Conservation (phyloP, 192 early-diverging fungal genomes). For the Lobosporangium transversale region DNA sequence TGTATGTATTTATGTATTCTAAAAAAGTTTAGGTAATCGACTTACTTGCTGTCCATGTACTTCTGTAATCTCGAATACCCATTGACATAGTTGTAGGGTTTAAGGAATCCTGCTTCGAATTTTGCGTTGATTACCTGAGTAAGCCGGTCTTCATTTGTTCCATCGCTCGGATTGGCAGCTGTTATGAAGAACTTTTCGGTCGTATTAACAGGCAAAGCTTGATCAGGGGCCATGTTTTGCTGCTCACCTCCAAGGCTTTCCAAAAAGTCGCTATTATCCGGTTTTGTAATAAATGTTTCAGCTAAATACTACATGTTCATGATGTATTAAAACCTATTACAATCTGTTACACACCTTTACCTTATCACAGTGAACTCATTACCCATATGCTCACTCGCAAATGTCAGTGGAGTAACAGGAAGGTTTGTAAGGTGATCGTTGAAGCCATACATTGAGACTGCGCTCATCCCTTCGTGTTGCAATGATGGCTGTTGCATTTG, state of each 20-base stretch:
- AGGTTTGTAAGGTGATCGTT: slow-evolving; percentile 26
- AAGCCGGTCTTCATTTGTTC: slow-evolving; percentile 87
- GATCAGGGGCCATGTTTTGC: slow-evolving; percentile 27
- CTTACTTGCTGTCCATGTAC: slow-evolving; percentile 89
- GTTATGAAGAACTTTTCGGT: slow-evolving; percentile 90
- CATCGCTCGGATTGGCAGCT: slow-evolving; percentile 91
- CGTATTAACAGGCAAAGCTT: slow-evolving; percentile 57
- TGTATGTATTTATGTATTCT: too few relatives aligned
- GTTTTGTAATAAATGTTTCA: too few relatives aligned
- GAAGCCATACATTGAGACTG: slow-evolving; percentile 27
- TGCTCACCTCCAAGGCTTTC: slow-evolving; percentile 57
- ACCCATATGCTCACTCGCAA: slow-evolving; percentile 81
- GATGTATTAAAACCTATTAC: too few relatives aligned
- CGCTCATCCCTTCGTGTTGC: slow-evolving; percentile 7
- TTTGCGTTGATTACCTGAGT: slow-evolving; percentile 94
- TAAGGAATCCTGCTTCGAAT: slow-evolving; percentile 93
- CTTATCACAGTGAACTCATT: slow-evolving; percentile 84
- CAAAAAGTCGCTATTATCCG: slow-evolving; percentile 61
- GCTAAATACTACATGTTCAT: too few relatives aligned
- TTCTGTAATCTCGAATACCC: slow-evolving; percentile 87
- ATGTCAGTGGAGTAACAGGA: slow-evolving; percentile 67
- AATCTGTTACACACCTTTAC: too few relatives aligned
- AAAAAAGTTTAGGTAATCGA: too few relatives aligned
- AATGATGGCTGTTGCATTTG: slow-evolving; percentile 16
- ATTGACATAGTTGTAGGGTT: slow-evolving; percentile 96